Percentiles rank a stretch among this genome's conserved stretches.
Evolutionary conservation across 495 filamentous ascomycete genomes (phyloP).

Genomic region (Lophiostoma macrostomum): DNA sequence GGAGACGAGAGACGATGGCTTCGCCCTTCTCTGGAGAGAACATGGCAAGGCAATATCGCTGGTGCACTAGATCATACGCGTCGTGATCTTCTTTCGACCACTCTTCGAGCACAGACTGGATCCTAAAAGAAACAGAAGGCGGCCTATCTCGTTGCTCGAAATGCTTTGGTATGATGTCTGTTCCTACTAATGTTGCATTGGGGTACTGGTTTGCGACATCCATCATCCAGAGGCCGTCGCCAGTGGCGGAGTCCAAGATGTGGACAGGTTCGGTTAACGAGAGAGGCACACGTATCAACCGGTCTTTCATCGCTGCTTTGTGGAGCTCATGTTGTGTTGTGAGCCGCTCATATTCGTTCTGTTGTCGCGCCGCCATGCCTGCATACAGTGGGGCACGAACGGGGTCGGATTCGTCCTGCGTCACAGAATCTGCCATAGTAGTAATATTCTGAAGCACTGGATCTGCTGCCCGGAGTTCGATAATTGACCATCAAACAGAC

Average conservation of each 20-base stretch:
- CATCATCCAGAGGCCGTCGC: constrained; percentile 17
- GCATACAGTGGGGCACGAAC: no score
- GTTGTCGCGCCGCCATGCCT: no score
- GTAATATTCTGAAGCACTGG: no score
- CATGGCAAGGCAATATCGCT: constrained; percentile 10
- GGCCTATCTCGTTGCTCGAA: constrained; percentile 12
- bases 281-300: constrained; percentile 10
- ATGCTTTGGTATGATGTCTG: constrained; percentile 2
- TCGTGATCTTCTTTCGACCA: constrained; percentile 12
- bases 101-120: constrained; percentile 5
- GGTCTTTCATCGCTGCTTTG: constrained; percentile 1
- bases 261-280: not conserved
- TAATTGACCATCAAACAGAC: no score
- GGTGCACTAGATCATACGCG: constrained; percentile 24
- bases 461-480: no score
- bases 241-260: constrained; percentile 20
- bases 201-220: constrained; percentile 9
- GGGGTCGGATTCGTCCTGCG: no score
- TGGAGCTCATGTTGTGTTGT: constrained; percentile 13
- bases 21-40: not conserved
- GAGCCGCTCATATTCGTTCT: constrained; percentile 5
- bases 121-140: constrained; percentile 1
- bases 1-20: constrained; percentile 1
- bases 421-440: no score
- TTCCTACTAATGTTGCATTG: constrained; percentile 14